Percentiles rank a stretch among this genome's conserved stretches.
Conservation (phyloP, 2,329 filamentous ascomycete genomes). For the Grosmannia clavigera region DNA sequence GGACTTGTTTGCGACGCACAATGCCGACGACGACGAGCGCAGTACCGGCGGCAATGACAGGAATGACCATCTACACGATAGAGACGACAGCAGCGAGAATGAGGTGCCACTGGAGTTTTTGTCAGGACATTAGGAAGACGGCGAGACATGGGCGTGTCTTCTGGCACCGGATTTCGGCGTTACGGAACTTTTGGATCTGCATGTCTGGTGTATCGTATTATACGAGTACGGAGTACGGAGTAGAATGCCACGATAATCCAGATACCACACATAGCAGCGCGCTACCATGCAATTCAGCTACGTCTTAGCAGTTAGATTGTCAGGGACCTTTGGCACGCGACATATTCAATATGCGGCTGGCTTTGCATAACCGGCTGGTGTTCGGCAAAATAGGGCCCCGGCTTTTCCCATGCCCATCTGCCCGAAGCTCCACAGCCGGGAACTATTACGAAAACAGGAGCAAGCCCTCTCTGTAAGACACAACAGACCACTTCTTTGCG, state of each 20-base stretch:
- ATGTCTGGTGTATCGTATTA: too few species aligned
- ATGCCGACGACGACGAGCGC: constrained; percentile 19
- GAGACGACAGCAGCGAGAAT: constrained; percentile 28
- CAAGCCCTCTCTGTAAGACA: neutral
- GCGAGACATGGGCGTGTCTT: constrained; percentile 1
- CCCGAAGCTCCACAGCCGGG: neutral
- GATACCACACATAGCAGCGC: too few species aligned
- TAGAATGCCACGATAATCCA: too few species aligned
- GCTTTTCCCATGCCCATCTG: constrained; percentile 3
- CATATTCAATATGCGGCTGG: neutral
- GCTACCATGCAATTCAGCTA: too few species aligned
- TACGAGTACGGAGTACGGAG: too few species aligned
- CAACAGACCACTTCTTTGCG: neutral
- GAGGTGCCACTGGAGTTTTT: constrained; percentile 41
- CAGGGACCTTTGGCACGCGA: too few species aligned
- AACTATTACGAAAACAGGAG: neutral
- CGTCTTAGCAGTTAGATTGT: too few species aligned
- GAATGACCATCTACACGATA: constrained; percentile 4
- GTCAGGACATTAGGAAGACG: constrained; percentile 25
- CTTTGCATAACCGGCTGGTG: constrained; percentile 4
- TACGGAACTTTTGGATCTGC: neutral
- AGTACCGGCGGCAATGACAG: constrained; percentile 14
- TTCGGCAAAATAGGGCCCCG: constrained; percentile 9
- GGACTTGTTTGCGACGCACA: constrained; percentile 25
- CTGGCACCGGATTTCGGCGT: neutral